phyloP scores from a whole-genome alignment of 495 filamentous ascomycete genomes.

The Poronia punctata region DNA sequence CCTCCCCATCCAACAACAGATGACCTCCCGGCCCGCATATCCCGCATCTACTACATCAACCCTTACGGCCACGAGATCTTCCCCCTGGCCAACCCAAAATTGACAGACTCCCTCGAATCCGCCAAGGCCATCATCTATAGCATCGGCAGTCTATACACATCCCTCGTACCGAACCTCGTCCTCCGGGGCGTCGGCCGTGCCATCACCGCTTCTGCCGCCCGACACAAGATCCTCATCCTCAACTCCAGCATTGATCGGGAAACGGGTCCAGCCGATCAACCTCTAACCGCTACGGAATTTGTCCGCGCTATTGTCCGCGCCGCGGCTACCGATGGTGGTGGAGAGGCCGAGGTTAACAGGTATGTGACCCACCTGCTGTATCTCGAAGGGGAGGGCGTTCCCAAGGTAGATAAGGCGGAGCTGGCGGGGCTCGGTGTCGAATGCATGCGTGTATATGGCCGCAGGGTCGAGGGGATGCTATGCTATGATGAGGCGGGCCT shows the following conservation, averaged over 20 bases:
- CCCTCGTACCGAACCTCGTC: conserved; percentile 68
- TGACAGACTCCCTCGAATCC: conserved; percentile 54
- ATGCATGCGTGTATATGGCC: conserved; percentile 67
- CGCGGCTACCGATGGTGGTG: conserved; percentile 29
- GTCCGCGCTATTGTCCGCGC: conserved; percentile 69
- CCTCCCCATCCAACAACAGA: conserved; percentile 33
- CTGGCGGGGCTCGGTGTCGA: conserved; percentile 65
- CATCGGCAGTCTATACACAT: conserved; percentile 83
- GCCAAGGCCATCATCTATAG: conserved; percentile 74
- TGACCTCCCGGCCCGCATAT: conserved; percentile 69
- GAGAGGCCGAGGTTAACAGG: conserved; percentile 23
- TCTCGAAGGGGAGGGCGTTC: conserved; percentile 64
- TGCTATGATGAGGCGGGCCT: conserved; percentile 73
- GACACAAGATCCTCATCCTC: conserved; percentile 76
- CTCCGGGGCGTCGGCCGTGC: conserved; percentile 56
- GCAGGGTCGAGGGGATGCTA: conserved; percentile 52
- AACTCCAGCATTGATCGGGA: conserved; percentile 81
- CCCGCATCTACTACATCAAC: conserved; percentile 93
- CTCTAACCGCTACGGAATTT: conserved; percentile 68
- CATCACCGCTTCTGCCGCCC: conserved; percentile 36
- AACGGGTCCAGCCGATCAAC: conserved; percentile 57
- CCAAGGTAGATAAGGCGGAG: conserved; percentile 59
- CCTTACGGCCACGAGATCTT: conserved; percentile 86
- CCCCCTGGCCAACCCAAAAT: conserved; percentile 70
- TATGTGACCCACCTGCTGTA: conserved; percentile 86